Conservation (phyloP, 2,329 filamentous ascomycete genomes). For the Akanthomyces uredinophilus region DNA sequence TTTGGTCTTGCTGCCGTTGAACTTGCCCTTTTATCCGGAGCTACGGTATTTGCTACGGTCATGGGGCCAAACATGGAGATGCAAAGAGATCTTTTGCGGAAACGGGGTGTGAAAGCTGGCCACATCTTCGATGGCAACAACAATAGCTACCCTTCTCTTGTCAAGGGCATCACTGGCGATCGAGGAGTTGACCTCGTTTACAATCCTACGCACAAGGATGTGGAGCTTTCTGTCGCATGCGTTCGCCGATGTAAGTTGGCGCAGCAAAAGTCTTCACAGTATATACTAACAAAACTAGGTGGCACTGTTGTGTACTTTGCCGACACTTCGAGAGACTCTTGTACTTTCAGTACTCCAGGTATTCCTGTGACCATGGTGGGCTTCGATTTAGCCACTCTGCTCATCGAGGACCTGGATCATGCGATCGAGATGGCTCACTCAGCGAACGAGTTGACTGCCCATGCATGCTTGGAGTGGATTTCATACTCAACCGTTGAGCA, state of each 20-base stretch:
- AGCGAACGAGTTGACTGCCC: conserved; percentile 14
- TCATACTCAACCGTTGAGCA: neutral
- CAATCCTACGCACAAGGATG: conserved; percentile 36
- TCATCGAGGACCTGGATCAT: conserved; percentile 29
- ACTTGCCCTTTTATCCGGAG: conserved; percentile 33
- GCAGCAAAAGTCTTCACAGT: conserved; percentile 16
- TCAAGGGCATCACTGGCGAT: conserved; percentile 29
- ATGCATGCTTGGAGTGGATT: neutral
- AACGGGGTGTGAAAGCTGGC: conserved; percentile 29
- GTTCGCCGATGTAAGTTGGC: conserved; percentile 31
- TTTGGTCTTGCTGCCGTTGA: conserved; percentile 41
- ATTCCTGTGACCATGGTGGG: conserved; percentile 25
- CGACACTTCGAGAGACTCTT: conserved; percentile 19
- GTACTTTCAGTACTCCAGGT: conserved; percentile 15
- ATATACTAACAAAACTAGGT: conserved; percentile 18
- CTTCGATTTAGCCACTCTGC: conserved; percentile 29
- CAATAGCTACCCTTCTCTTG: conserved; percentile 28
- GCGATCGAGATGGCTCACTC: conserved; percentile 26
- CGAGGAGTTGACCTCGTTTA: conserved; percentile 40
- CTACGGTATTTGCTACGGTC: conserved; percentile 39
- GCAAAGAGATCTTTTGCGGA: conserved; percentile 34
- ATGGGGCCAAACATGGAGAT: conserved; percentile 22
- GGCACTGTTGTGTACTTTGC: conserved; percentile 31
- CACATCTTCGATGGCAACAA: conserved; percentile 35
- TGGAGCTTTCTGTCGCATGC: conserved; percentile 29